Evolutionary conservation across 208 protist genomes (phyloP).

Genomic region (Leishmania braziliensis): DNA sequence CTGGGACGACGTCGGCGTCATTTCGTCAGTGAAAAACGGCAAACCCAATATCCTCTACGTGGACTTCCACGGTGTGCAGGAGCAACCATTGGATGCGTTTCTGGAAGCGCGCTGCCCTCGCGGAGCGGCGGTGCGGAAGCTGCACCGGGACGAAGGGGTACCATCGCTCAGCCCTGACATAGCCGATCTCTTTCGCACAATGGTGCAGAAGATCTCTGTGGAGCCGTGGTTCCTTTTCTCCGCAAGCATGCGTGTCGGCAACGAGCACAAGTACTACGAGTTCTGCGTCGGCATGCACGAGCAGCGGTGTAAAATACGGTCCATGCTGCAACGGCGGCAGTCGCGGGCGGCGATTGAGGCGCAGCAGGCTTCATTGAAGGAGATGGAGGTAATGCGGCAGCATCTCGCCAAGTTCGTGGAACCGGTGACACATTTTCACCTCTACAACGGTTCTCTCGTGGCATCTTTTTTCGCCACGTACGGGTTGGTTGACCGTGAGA

Average conservation of each 20-base stretch:
- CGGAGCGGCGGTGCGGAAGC: slow-evolving; percentile 69
- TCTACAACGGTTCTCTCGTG: slow-evolving; percentile 87
- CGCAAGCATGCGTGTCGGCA: slow-evolving; percentile 60
- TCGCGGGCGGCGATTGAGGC: slow-evolving; percentile 55
- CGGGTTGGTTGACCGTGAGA: slow-evolving; percentile 66
- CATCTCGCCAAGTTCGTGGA: slow-evolving; percentile 55
- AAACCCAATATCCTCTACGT: slow-evolving; percentile 69
- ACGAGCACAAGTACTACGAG: slow-evolving; percentile 83
- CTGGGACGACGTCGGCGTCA: slow-evolving; percentile 89
- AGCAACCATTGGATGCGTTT: slow-evolving; percentile 70
- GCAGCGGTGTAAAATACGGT: slow-evolving; percentile 59
- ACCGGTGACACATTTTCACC: slow-evolving; percentile 40
- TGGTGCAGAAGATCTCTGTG: slow-evolving; percentile 62
- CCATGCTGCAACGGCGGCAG: slow-evolving; percentile 50
- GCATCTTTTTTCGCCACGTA: slow-evolving; percentile 81
- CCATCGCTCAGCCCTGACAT: slow-evolving; percentile 38
- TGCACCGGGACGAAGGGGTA: slow-evolving; percentile 40
- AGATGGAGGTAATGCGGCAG: slow-evolving; percentile 79
- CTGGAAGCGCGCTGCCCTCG: slow-evolving; percentile 57
- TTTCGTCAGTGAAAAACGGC: slow-evolving; percentile 46
- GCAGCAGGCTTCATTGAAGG: slow-evolving; percentile 57
- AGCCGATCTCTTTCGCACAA: slow-evolving; percentile 49
- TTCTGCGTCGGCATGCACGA: slow-evolving; percentile 68
- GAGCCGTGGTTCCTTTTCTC: slow-evolving; percentile 88
- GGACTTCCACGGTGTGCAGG: slow-evolving; percentile 68